phyloP scores from a whole-genome alignment of 1,284 basidiomycete species.

The Ceratobasidium sp. region DNA sequence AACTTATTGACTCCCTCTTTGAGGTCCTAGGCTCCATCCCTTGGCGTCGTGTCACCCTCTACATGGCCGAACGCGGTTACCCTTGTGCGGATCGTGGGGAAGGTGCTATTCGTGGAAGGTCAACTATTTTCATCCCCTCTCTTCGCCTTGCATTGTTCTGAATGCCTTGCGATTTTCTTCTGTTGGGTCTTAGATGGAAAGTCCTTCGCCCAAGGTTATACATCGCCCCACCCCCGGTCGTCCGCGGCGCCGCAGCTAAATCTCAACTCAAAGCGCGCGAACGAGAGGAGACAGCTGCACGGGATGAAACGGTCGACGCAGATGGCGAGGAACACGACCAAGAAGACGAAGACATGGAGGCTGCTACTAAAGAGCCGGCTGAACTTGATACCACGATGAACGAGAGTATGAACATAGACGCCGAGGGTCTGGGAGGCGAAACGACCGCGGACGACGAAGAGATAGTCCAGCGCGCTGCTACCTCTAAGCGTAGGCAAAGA shows the following conservation, averaged over 20 bases:
- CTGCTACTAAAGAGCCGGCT: background rate
- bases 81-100: constrained; percentile 39
- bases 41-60: constrained; percentile 36
- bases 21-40: constrained; percentile 40
- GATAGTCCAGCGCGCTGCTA: background rate
- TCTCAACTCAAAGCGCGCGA: constrained; percentile 35
- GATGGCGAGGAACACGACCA: constrained; percentile 28
- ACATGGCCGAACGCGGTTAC: constrained; percentile 38
- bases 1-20: constrained; percentile 43
- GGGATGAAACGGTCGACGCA: constrained; percentile 2
- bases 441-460: constrained; percentile 43
- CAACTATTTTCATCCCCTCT: background rate
- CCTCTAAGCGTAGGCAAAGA: background rate
- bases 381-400: background rate
- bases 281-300: constrained; percentile 1
- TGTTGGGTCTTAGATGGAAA: constrained; percentile 35
- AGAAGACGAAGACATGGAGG: background rate
- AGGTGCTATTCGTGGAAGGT: constrained; percentile 40
- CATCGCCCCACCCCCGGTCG: constrained; percentile 23
- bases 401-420: background rate
- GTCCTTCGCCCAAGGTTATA: constrained; percentile 38
- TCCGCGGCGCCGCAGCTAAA: constrained; percentile 37
- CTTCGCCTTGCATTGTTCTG: background rate
- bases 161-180: background rate
- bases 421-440: constrained; percentile 5